Percentiles rank a stretch among this genome's conserved stretches.
Conservation (phyloP, 1,284 basidiomycete genomes). For the Rhodotorula sp. region DNA sequence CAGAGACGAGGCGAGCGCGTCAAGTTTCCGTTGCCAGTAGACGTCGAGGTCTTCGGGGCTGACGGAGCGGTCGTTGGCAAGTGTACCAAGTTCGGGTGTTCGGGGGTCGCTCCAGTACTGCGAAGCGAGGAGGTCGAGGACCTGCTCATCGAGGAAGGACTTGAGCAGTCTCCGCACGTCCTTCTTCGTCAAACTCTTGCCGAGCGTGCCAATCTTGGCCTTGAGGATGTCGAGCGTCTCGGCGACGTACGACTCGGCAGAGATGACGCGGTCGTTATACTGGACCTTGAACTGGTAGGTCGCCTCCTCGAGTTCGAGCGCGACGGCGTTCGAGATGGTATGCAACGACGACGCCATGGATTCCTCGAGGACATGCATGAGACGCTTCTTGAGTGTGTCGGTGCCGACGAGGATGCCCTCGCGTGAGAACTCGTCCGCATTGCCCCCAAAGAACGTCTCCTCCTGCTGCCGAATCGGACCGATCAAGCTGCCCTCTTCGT, state of each 20-base stretch:
- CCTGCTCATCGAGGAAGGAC: slow-evolving; percentile 87
- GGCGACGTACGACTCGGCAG: slow-evolving; percentile 94
- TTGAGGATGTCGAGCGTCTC: slow-evolving; percentile 95
- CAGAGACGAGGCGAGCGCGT: slow-evolving; percentile 82
- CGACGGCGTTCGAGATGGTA: slow-evolving; percentile 92
- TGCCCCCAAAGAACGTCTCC: slow-evolving; percentile 71
- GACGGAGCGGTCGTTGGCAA: slow-evolving; percentile 67
- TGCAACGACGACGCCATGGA: slow-evolving; percentile 95
- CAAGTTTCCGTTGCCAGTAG: slow-evolving; percentile 95
- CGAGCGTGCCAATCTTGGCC: slow-evolving; percentile 82
- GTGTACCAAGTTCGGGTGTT: slow-evolving; percentile 66
- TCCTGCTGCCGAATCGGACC: slow-evolving; percentile 67
- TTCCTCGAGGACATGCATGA: slow-evolving; percentile 96
- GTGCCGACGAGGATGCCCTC: slow-evolving; percentile 81
- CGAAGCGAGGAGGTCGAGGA: slow-evolving; percentile 95
- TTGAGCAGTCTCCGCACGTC: slow-evolving; percentile 85
- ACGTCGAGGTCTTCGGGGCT: slow-evolving; percentile 69
- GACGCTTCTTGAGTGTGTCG: slow-evolving; percentile 75
- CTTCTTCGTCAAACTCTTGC: slow-evolving; percentile 81
- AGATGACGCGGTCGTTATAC: slow-evolving; percentile 94
- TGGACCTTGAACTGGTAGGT: slow-evolving; percentile 99
- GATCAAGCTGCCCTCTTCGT: slow-evolving; percentile 50
- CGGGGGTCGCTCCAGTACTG: slow-evolving; percentile 95
- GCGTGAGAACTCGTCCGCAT: slow-evolving; percentile 63
- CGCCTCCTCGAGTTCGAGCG: slow-evolving; percentile 93